Conservation (phyloP, 1,284 basidiomycete species). For the Trametes sp. region DNA sequence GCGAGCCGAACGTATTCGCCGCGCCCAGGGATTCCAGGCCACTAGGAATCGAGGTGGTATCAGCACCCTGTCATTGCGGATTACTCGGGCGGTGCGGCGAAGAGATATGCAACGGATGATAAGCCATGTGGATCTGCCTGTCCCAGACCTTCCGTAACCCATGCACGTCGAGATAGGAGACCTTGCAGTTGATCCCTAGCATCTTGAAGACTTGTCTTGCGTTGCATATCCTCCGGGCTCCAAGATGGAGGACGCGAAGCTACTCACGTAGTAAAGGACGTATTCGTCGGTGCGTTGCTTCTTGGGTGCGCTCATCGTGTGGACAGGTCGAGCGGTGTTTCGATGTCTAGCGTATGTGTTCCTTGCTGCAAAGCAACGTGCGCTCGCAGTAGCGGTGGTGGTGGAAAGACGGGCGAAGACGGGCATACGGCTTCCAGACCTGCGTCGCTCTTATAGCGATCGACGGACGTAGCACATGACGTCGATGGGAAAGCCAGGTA, state of each 20-base stretch:
- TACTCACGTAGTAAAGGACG: conserved; percentile 43
- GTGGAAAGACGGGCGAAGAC: conserved; percentile 7
- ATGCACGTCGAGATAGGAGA: too few relatives aligned
- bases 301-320: conserved; percentile 37
- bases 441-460: conserved; percentile 1
- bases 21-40: conserved; percentile 52
- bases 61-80: neutral
- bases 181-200: too few relatives aligned
- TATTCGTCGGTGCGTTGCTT: conserved; percentile 41
- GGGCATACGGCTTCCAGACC: neutral
- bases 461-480: conserved; percentile 1
- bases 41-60: conserved; percentile 30
- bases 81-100: neutral
- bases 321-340: neutral
- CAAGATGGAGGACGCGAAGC: too few relatives aligned
- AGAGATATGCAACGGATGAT: too few relatives aligned
- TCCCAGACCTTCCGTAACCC: too few relatives aligned
- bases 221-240: too few relatives aligned
- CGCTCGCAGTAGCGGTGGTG: neutral
- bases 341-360: neutral
- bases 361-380: neutral
- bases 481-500: neutral
- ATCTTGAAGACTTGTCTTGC: too few relatives aligned
- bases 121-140: too few relatives aligned
- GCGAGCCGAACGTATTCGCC: conserved; percentile 56